A percentile compares a stretch with the other conserved stretches of the same genome.
Evolutionary conservation across 805 yeast species (phyloP).

Genomic region (Saccharomycopsis sp.): DNA sequence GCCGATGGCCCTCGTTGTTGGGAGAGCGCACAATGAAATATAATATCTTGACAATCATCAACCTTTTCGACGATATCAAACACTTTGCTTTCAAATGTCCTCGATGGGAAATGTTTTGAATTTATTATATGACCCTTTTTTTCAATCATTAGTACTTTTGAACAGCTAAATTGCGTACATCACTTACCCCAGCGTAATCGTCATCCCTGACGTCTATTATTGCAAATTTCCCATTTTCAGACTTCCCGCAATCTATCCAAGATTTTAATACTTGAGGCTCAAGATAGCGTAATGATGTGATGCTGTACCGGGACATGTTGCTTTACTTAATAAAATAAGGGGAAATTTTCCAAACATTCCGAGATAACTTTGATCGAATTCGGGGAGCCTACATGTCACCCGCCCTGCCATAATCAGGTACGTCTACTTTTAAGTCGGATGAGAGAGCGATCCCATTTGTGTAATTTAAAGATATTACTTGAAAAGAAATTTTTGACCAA

Average conservation of each 20-base stretch:
- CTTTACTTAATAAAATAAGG: not conserved
- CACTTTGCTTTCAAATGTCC: constrained; percentile 9
- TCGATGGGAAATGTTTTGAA: constrained; percentile 17
- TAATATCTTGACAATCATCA: constrained; percentile 65
- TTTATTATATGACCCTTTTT: constrained; percentile 18
- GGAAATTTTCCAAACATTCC: too few relatives aligned
- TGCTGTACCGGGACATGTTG: not conserved
- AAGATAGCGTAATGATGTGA: constrained; percentile 1
- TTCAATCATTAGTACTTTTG: not conserved
- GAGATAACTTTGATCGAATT: too few relatives aligned
- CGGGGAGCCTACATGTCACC: too few relatives aligned
- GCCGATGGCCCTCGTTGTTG: constrained; percentile 92
- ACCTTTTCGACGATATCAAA: constrained; percentile 55
- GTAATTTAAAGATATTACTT: too few relatives aligned
- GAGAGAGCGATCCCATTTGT: too few relatives aligned
- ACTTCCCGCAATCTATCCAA: constrained; percentile 18
- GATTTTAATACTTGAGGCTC: constrained; percentile 16
- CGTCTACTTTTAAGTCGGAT: too few relatives aligned
- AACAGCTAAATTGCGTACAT: not conserved
- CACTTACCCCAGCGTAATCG: constrained; percentile 18
- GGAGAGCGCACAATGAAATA: constrained; percentile 86
- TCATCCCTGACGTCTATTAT: constrained; percentile 21
- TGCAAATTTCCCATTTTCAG: constrained; percentile 19
- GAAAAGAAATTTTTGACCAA: too few relatives aligned
- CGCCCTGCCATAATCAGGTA: too few relatives aligned